These are phyloP conservation scores for Candida gigantensis DNA, from an alignment of 1,139 yeast species.

Conservation along the genomic window DNA sequence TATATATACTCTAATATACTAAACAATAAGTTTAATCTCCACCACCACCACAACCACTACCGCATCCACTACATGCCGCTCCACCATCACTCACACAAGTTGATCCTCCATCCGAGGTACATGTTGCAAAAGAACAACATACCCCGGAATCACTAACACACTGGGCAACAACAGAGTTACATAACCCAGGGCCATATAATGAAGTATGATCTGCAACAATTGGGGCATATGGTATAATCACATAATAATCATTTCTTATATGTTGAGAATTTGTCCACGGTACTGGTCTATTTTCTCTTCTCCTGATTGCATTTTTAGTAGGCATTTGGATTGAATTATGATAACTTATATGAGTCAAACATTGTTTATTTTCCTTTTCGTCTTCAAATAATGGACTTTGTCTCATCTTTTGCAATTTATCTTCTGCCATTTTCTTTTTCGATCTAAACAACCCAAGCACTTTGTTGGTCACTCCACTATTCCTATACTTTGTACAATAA, in stretches of 20 bases:
- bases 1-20: background rate
- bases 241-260: background rate
- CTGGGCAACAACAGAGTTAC: background rate
- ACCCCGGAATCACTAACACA: background rate
- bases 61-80: background rate
- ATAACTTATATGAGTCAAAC: slow-evolving; percentile 3
- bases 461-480: background rate
- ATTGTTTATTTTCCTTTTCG: background rate
- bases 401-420: background rate
- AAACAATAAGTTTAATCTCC: background rate
- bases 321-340: slow-evolving; percentile 12
- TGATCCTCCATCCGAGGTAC: background rate
- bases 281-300: slow-evolving; percentile 4
- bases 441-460: slow-evolving; percentile 2
- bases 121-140: background rate
- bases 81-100: background rate
- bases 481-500: slow-evolving; percentile 12
- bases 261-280: slow-evolving; percentile 6
- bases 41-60: slow-evolving; percentile 1
- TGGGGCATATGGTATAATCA: background rate
- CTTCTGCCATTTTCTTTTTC: slow-evolving; percentile 1
- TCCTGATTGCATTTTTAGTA: slow-evolving; percentile 2
- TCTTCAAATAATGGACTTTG: slow-evolving; percentile 1
- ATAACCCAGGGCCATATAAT: background rate
- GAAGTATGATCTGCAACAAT: background rate